Base-by-base conservation (phyloP, 345 rosid species). In the Eucalyptus erythrocorys region DNA sequence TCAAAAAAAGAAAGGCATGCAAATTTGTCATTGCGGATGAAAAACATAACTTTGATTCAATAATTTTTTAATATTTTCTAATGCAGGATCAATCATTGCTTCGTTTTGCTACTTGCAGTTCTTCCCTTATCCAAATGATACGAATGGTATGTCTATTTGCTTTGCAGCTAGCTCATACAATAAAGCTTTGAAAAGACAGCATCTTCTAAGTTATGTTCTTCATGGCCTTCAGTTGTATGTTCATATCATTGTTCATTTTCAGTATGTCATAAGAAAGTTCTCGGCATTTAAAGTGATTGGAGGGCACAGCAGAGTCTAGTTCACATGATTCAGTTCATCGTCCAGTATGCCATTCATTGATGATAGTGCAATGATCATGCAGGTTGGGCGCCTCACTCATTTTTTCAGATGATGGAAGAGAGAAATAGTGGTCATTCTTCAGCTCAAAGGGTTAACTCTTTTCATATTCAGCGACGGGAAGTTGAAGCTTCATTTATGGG, bases 371-470 rank as follows among this genome's bases (percentile, higher is more conserved):
- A 30, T 59, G 85, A 6, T 14, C 64, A 5, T 87, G 86, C 86
- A 95, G 95, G 94, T 88, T 95, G 96, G 96, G 95, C 95, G 8
- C 96, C 96, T 59, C 93, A 93, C 89, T 95, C 93, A 14, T 93
- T 92, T 89, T 92, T 94, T 49, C 86, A 90, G 68, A 91, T 91
- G 93, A 43, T 94, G 89, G 92, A 92, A 1, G 95, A 94, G 91
- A 91, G 85, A 55, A 89, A 87, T 42, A 42, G 17, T 57, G 88
- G 47, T 10, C 86, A 87, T 84, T 48, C 87, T 81, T 82, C 92
- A 45, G 76, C 89, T 30, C 76, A 90, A 43, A 82, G 89, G 50
- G 87, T 22, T 76, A 22, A 87, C 76, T 91, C 93, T 88, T 34
- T 55, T 11, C 10, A 13, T 24, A 43, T 4, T 80, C 87, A 85